Evolutionary conservation across 768 basidiomycete species (phyloP).

Genomic region (Hypholoma sublateritium): DNA sequence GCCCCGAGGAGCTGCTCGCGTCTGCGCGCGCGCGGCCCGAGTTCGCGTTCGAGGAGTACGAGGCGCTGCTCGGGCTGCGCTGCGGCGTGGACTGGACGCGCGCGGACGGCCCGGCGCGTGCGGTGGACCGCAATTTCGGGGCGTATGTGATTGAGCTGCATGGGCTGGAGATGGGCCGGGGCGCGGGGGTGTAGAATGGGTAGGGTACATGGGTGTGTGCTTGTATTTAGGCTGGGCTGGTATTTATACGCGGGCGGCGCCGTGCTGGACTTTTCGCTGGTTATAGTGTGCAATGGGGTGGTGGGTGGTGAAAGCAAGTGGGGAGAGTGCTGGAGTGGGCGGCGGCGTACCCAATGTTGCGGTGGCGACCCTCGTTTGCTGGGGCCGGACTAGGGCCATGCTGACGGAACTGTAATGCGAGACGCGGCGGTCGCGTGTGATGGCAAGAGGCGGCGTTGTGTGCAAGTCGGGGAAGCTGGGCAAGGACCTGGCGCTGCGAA

Average conservation of each 20-base stretch:
- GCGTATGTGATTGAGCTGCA: slow-evolving; percentile 91
- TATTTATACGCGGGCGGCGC: background rate
- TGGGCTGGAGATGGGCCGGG: slow-evolving; percentile 64
- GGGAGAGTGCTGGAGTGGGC: too few relatives aligned
- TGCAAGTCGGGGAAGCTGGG: too few relatives aligned
- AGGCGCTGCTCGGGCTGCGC: slow-evolving; percentile 85
- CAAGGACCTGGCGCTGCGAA: too few relatives aligned
- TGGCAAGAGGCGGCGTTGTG: too few relatives aligned
- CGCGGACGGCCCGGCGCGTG: slow-evolving; percentile 47
- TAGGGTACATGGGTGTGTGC: background rate
- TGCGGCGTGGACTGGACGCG: slow-evolving; percentile 74
- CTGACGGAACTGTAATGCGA: too few relatives aligned
- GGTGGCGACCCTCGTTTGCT: too few relatives aligned
- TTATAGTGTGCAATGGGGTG: too few relatives aligned
- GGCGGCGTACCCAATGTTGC: too few relatives aligned
- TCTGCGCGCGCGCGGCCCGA: slow-evolving; percentile 56
- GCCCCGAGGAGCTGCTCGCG: slow-evolving; percentile 83
- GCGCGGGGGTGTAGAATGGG: slow-evolving; percentile 21
- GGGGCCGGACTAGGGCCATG: too few relatives aligned
- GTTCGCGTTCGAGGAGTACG: slow-evolving; percentile 92
- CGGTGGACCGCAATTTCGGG: slow-evolving; percentile 73
- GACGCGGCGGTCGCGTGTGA: too few relatives aligned
- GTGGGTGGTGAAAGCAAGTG: too few relatives aligned
- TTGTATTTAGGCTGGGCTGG: slow-evolving; percentile 3
- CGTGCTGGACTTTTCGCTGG: too few relatives aligned